Conservation (phyloP, 75 land plant genomes). For the Gnetum montanum region DNA sequence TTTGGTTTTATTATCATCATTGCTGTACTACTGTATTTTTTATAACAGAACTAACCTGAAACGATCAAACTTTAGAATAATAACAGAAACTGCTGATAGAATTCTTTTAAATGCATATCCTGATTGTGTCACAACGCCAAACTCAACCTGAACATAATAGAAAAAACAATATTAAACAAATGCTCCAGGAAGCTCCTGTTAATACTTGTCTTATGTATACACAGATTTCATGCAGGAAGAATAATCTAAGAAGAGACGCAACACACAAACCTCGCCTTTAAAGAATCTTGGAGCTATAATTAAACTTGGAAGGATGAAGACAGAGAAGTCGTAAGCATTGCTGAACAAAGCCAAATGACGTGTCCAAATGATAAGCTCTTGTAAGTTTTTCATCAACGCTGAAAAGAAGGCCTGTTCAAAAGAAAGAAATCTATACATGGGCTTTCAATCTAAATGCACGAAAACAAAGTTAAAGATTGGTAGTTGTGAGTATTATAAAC, state of each 20-base stretch:
- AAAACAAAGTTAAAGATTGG: too few species aligned
- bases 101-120: constrained; percentile 33
- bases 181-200: too few species aligned
- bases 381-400: constrained; percentile 22
- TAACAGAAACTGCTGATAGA: constrained; percentile 31
- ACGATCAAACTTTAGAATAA: constrained; percentile 36
- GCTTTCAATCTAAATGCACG: background rate
- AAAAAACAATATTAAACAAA: too few species aligned
- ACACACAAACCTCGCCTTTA: constrained; percentile 25
- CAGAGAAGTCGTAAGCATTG: constrained; percentile 45
- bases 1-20: too few species aligned
- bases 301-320: constrained; percentile 33
- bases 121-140: constrained; percentile 43
- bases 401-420: constrained; percentile 26
- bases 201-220: too few species aligned
- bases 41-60: constrained; percentile 43
- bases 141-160: constrained; percentile 23
- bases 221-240: too few species aligned
- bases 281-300: constrained; percentile 46
- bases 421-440: background rate
- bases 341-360: constrained; percentile 37
- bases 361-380: constrained; percentile 36
- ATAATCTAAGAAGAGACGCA: background rate
- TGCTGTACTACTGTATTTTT: too few species aligned
- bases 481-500: too few species aligned